A percentile compares a stretch with the other conserved stretches of the same genome.
phyloP scores from a whole-genome alignment of 2,329 filamentous ascomycete genomes.

The Penicillium sp. region DNA sequence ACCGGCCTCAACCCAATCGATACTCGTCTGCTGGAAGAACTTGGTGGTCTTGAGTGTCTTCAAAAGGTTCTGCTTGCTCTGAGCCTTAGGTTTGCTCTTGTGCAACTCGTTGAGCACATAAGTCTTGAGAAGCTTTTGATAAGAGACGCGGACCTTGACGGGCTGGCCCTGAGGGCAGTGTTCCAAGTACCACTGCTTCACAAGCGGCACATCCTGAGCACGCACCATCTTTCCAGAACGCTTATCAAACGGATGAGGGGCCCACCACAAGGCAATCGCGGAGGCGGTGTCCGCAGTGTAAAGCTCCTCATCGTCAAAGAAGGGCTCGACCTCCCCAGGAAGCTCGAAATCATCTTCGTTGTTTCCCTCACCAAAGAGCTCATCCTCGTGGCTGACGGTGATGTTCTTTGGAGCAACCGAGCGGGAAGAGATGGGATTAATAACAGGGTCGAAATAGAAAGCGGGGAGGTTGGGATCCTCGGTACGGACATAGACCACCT shows the following conservation, averaged over 20 bases:
- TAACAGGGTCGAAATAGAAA: conserved; percentile 96
- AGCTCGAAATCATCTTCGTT: conserved; percentile 86
- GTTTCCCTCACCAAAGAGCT: conserved; percentile 81
- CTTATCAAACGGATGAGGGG: conserved; percentile 91
- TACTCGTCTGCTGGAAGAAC: conserved; percentile 99
- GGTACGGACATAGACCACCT: conserved; percentile 84
- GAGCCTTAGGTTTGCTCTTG: conserved; percentile 90
- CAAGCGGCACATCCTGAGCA: conserved; percentile 91
- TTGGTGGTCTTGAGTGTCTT: conserved; percentile 92
- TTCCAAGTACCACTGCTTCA: conserved; percentile 98
- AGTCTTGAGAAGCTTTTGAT: conserved; percentile 95
- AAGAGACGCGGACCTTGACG: conserved; percentile 96
- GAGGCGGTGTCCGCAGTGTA: conserved; percentile 87
- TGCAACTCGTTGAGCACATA: conserved; percentile 96
- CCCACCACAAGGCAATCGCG: conserved; percentile 97
- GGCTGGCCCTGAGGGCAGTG: conserved; percentile 89
- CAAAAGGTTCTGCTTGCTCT: conserved; percentile 91
- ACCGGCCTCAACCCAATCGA: conserved; percentile 98
- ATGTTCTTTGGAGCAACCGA: conserved; percentile 93
- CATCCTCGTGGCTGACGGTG: conserved; percentile 88
- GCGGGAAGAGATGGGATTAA: conserved; percentile 95
- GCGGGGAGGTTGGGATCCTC: conserved; percentile 88
- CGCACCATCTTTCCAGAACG: conserved; percentile 94
- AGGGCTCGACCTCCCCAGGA: conserved; percentile 77
- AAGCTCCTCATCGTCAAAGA: conserved; percentile 84